A percentile compares a stretch with the other conserved stretches of the same genome.
Conservation (phyloP, 148 eudicot species). For the Cornus suecica region DNA sequence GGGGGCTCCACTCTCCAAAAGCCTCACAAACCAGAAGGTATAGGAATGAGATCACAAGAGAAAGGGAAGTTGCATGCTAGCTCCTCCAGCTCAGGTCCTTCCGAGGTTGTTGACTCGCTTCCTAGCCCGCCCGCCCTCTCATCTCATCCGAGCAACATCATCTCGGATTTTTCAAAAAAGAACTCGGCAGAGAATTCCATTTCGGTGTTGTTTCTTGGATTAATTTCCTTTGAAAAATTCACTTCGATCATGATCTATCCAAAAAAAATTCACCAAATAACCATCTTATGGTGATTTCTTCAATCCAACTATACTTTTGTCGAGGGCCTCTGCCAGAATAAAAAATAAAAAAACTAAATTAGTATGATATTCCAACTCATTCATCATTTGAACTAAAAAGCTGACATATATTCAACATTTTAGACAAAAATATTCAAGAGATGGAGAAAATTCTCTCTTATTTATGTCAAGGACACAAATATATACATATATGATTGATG, state of each 20-base stretch:
- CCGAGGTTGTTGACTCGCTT: slow-evolving; percentile 1
- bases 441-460: neutral
- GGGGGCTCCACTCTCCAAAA: slow-evolving; percentile 25
- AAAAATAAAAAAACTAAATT: neutral
- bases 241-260: neutral
- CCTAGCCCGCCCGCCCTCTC: neutral
- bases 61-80: slow-evolving; percentile 28
- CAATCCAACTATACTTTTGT: slow-evolving; percentile 4
- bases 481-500: neutral
- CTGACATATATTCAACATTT: neutral
- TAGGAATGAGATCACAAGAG: slow-evolving; percentile 13
- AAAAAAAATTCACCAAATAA: slow-evolving; percentile 6
- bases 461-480: neutral
- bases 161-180: neutral
- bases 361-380: neutral
- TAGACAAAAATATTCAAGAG: neutral
- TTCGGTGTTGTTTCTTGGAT: slow-evolving; percentile 2
- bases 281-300: slow-evolving; percentile 2
- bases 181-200: neutral
- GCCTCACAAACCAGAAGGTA: slow-evolving; percentile 18
- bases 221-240: neutral
- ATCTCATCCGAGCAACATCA: neutral
- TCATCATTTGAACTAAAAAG: neutral
- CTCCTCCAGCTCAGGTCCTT: slow-evolving; percentile 17
- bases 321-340: neutral